phyloP scores from a whole-genome alignment of 495 filamentous ascomycete species.

The Daldinia concentrica region DNA sequence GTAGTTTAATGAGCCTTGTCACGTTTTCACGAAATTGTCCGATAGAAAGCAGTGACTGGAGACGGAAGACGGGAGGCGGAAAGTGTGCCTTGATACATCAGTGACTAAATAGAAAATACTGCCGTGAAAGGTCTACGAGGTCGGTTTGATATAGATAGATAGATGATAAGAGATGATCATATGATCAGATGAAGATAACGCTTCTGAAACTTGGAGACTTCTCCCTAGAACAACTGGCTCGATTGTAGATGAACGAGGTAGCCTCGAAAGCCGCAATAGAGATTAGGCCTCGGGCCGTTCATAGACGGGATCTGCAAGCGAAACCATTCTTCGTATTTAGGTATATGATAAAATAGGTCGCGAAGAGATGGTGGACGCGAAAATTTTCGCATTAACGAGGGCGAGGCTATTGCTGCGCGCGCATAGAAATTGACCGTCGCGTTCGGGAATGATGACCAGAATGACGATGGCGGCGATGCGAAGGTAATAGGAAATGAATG shows the following conservation, averaged over 20 bases:
- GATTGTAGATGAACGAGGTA: slow-evolving; percentile 17
- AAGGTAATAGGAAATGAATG: slow-evolving; percentile 8
- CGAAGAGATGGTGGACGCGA: slow-evolving; percentile 21
- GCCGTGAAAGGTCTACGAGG: slow-evolving; percentile 1
- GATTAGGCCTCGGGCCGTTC: slow-evolving; percentile 26
- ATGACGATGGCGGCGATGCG: slow-evolving; percentile 20
- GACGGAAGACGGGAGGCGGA: not conserved
- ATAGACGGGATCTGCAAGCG: slow-evolving; percentile 14
- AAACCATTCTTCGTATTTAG: slow-evolving; percentile 8
- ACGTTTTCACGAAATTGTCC: not conserved
- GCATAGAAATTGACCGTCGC: not conserved
- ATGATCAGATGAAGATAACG: not conserved
- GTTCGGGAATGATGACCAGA: slow-evolving; percentile 1
- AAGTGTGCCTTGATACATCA: not conserved
- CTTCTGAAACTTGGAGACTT: slow-evolving; percentile 9
- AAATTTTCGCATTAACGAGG: slow-evolving; percentile 23
- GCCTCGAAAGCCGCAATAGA: slow-evolving; percentile 1
- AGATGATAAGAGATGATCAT: slow-evolving; percentile 12
- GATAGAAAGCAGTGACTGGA: not conserved
- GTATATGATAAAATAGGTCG: not conserved
- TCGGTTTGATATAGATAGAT: slow-evolving; percentile 15
- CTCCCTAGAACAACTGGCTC: slow-evolving; percentile 6
- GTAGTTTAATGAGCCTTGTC: slow-evolving; percentile 1
- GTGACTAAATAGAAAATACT: not conserved
- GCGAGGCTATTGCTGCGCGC: slow-evolving; percentile 4